Conservation (phyloP, 2,329 filamentous ascomycete species). For the Metarhizium robertsii region DNA sequence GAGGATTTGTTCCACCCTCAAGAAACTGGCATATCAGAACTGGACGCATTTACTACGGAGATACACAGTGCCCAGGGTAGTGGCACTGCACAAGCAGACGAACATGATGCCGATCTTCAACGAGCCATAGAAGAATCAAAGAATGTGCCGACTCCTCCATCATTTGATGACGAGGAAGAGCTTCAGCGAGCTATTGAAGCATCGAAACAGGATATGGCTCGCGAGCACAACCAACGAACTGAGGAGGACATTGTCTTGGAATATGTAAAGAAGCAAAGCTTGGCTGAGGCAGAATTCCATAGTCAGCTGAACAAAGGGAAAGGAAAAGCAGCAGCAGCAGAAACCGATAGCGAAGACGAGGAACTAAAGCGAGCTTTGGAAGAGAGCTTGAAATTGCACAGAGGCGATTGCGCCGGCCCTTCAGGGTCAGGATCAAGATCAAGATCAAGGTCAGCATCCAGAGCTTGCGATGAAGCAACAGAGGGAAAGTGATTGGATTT, state of each 20-base stretch:
- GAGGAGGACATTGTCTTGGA: conserved; percentile 70
- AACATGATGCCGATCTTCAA: conserved; percentile 23
- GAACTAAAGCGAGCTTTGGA: conserved; percentile 46
- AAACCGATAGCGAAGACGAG: conserved; percentile 37
- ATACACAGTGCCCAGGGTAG: background rate
- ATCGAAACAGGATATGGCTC: conserved; percentile 33
- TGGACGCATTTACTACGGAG: conserved; percentile 6
- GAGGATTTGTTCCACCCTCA: conserved; percentile 7
- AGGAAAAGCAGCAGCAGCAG: conserved; percentile 16
- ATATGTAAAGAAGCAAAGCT: conserved; percentile 68
- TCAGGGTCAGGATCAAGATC: conserved; percentile 8
- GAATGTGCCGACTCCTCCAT: background rate
- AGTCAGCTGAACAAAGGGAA: conserved; percentile 24
- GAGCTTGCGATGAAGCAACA: background rate
- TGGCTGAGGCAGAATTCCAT: conserved; percentile 54
- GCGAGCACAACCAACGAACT: conserved; percentile 32
- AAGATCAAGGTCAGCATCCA: background rate
- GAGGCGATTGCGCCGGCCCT: conserved; percentile 16
- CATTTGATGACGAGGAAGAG: conserved; percentile 14
- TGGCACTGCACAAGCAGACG: background rate
- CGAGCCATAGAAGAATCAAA: conserved; percentile 31
- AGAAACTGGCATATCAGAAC: conserved; percentile 11
- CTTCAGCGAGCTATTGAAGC: conserved; percentile 36
- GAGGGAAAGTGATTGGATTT: background rate
- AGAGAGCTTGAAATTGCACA: conserved; percentile 40